Conservation (phyloP, 176 grass and related monocot genomes). For the Ananas comosus region DNA sequence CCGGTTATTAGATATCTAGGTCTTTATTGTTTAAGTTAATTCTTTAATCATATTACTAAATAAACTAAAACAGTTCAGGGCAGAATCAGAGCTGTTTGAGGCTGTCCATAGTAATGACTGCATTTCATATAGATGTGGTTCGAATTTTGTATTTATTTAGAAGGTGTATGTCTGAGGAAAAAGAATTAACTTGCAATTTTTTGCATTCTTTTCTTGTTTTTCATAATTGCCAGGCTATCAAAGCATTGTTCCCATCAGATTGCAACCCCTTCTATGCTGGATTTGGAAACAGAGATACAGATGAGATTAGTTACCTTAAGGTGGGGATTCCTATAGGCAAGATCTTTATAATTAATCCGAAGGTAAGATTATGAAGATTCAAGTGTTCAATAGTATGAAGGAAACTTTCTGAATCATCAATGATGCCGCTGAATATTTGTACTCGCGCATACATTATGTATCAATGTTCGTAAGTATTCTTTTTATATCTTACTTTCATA, state of each 20-base stretch:
- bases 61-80: too few relatives aligned
- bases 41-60: too few relatives aligned
- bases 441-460: not conserved
- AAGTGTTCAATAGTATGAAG: not conserved
- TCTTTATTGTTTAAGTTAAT: too few relatives aligned
- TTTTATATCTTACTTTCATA: not conserved
- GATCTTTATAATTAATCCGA: conserved; percentile 98
- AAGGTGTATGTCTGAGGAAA: not conserved
- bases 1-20: too few relatives aligned
- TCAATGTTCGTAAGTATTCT: not conserved
- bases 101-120: not conserved
- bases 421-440: not conserved
- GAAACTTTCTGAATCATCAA: not conserved
- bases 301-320: conserved; percentile 90
- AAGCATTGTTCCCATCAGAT: conserved; percentile 77
- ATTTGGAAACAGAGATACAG: conserved; percentile 92
- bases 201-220: conserved; percentile 10
- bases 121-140: not conserved
- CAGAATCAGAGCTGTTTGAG: too few relatives aligned
- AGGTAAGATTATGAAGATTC: conserved; percentile 30
- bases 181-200: conserved; percentile 18
- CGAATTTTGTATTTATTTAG: not conserved
- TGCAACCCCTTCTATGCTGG: conserved; percentile 94
- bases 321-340: conserved; percentile 93
- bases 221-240: conserved; percentile 44